phyloP scores from a whole-genome alignment of 2,329 filamentous ascomycete species.

The Paraconiothyrium sp. region DNA sequence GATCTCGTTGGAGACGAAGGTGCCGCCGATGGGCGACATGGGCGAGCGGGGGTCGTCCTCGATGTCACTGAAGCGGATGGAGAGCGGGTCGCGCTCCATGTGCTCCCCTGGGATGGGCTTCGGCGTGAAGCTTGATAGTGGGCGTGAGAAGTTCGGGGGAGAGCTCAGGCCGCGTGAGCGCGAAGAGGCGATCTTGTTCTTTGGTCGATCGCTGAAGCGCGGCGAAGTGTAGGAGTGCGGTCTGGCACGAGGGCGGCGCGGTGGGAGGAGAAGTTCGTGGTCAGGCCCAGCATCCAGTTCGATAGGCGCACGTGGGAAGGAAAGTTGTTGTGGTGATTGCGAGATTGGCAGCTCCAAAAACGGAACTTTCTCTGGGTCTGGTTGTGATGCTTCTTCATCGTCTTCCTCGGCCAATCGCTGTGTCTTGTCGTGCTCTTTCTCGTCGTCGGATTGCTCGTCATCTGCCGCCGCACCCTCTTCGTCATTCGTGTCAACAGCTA shows the following conservation, averaged over 20 bases:
- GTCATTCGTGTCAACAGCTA: constrained; percentile 1
- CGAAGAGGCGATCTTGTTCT: constrained; percentile 42
- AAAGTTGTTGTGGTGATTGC: constrained; percentile 12
- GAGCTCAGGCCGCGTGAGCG: constrained; percentile 38
- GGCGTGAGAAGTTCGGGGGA: constrained; percentile 36
- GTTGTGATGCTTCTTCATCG: not conserved
- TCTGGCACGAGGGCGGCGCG: constrained; percentile 21
- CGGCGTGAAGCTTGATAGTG: constrained; percentile 28
- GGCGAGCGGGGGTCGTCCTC: constrained; percentile 35
- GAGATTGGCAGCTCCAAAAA: constrained; percentile 1
- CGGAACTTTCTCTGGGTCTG: constrained; percentile 1
- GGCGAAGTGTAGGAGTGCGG: constrained; percentile 38
- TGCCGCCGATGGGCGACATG: constrained; percentile 21
- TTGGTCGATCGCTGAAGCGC: constrained; percentile 35
- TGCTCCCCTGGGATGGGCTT: constrained; percentile 33
- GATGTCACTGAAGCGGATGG: constrained; percentile 27
- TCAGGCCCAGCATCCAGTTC: constrained; percentile 9
- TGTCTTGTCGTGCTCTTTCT: not conserved
- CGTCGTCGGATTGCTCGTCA: constrained; percentile 1
- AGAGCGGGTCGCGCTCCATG: constrained; percentile 33
- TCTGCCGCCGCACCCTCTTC: not conserved
- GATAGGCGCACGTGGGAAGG: constrained; percentile 9
- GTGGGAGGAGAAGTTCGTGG: constrained; percentile 13
- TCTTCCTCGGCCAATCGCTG: not conserved
- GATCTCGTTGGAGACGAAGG: constrained; percentile 19